phyloP scores from a whole-genome alignment of 345 rosid genomes.

The Citrus hindsii region DNA sequence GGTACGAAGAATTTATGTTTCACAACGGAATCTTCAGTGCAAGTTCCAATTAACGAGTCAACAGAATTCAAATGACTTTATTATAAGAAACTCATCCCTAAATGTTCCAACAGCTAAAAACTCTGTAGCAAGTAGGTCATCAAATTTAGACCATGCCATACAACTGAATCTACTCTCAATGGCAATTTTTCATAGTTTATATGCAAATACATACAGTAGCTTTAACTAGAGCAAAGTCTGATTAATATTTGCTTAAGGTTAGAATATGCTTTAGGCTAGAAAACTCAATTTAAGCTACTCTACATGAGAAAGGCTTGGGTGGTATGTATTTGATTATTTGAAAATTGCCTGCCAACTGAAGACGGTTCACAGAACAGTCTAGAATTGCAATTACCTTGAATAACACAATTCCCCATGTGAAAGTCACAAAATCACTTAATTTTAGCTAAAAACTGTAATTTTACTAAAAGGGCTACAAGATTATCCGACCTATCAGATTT shows the following conservation, averaged over 20 bases:
- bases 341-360: background rate
- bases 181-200: background rate
- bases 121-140: background rate
- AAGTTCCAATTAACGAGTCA: background rate
- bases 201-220: background rate
- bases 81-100: background rate
- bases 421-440: background rate
- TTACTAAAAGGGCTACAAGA: background rate
- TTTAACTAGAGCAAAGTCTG: background rate
- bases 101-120: background rate
- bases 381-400: background rate
- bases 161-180: background rate
- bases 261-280: background rate
- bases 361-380: background rate
- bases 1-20: background rate
- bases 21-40: background rate
- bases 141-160: background rate
- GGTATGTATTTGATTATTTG: background rate
- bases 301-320: background rate
- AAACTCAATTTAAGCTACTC: background rate
- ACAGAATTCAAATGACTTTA: background rate
- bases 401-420: background rate
- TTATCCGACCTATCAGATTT: background rate
- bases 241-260: background rate
- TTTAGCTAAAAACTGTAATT: background rate